Evolutionary conservation across 164 flowering plant genomes (phyloP), one percentile per base, ranked within the genome.

Genomic region (Nymphaea colorata): DNA sequence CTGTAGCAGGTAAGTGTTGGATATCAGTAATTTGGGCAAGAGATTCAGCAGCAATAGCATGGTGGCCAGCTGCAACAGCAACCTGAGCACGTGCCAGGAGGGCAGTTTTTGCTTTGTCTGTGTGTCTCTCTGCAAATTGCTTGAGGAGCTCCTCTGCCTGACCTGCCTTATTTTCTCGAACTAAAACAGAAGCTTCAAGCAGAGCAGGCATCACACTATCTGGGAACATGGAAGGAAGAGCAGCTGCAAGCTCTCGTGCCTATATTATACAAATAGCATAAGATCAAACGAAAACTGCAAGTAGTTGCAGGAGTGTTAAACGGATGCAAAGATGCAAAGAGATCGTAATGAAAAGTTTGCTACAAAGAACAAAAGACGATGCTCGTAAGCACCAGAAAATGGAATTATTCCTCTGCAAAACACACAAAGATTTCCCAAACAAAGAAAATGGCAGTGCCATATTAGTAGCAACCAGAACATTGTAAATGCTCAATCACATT

Each of bases 1-100:
- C 91, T 12, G 96, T 88, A 15, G 89, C 96, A 60, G 99, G 99
- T 92, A 82, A 84, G 86, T 88, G 89, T 72, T 94, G 96, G 61
- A 94, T 94, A 45, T 88, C 96, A n/a, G 80, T 76, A 66, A 94
- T 81, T 72, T 70, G 84, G 55, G 84, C 36, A n/a, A 91, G 81
- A 59, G 98, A 89, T 11, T 91, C 96, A 3, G 89, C 87, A 47
- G 98, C 96, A 65, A 85, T 74, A 71, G 81, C 89, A 53, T 81
- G 82, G 65, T 89, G 97, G 61, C 84, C 82, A 3, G 93, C 93
- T 71, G 91, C 82, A 68, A 96, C 93, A 71, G 98, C 97, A 62
- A 94, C 76, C 70, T 91, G 97, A 51, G 98, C 95, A 75, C 88
- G 78, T 44, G 93, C 95, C 41, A 94, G 87, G 60, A 85, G 82